Evolutionary conservation across 176 grass and related monocot genomes (phyloP), one percentile per base, ranked within the genome.

Genomic region (Rhynchospora tenuis): DNA sequence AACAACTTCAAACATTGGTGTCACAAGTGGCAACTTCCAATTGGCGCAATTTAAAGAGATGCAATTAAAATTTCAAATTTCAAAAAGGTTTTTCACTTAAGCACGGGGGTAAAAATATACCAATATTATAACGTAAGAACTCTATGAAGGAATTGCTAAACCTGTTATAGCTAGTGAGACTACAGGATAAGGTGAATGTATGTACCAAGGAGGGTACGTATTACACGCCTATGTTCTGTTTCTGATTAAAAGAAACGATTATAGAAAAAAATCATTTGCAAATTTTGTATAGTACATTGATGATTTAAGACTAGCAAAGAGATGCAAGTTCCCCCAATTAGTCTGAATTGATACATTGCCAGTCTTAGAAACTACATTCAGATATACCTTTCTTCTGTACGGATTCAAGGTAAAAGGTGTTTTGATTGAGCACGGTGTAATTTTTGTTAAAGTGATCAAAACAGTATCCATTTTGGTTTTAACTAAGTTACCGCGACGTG

Each of bases 361-460:
- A 47, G 0, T 59, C 78, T 57, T 84, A 59, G 71, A 73, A 80
- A 68, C 43, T 51, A 66, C 68, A 84, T 81, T 64, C 46, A 86
- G 62, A 31, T 48, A 61, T 78, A 75, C 47, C 1, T 22, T 73
- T 13, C 12, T 42, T 69, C 64, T 33, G 15, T 51, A 16, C 44
- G 45, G 70, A 51, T 22, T 74, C 44, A 26, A 74, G 70, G 15
- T 51, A 83, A 87, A 90, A 88, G 71, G 83, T 88, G 46, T 90
- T 88, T 73, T 22, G 24, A 65, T 83, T 57, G 81, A 75, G 62
- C 76, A 92, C 84, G 69, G 47, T 55, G 82, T 90, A 51, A 50
- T 46, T 81, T 73, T 65, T 64, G 42, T 48, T 50, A 79, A n/a
- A n/a, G n/a, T n/a, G 46, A n/a, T 79, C 45, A 81, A 46, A 46